Percentiles rank a stretch among this genome's conserved stretches.
phyloP scores from a whole-genome alignment of 805 yeast species.

The Zygosaccharomyces bisporus region DNA sequence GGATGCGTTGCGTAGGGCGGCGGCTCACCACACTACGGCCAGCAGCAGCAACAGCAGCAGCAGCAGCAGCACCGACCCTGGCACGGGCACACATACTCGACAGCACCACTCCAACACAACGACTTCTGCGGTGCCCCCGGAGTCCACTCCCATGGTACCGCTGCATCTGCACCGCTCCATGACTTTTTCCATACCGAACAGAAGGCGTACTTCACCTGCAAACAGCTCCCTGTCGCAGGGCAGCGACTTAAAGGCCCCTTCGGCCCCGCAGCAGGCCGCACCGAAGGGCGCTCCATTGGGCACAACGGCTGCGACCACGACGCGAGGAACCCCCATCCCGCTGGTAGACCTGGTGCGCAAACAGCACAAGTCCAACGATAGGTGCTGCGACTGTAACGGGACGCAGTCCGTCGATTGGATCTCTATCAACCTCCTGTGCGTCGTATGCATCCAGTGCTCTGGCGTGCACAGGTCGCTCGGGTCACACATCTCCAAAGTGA shows the following conservation, averaged over 20 bases:
- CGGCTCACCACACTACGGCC: not conserved
- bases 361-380: constrained; percentile 50
- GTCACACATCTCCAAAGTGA: constrained; percentile 70
- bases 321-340: constrained; percentile 1
- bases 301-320: not conserved
- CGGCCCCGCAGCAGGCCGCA: not conserved
- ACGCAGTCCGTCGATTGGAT: constrained; percentile 74
- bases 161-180: constrained; percentile 1
- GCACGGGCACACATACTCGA: not conserved
- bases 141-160: not conserved
- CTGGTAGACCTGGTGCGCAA: constrained; percentile 25
- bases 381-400: constrained; percentile 79
- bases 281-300: not conserved
- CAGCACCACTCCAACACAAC: constrained; percentile 1
- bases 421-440: constrained; percentile 65
- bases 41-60: not conserved
- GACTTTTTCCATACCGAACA: not conserved
- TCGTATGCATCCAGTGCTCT: constrained; percentile 80
- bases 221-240: not conserved
- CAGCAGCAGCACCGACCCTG: constrained; percentile 1
- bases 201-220: not conserved
- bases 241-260: not conserved
- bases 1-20: not conserved
- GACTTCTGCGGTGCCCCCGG: not conserved
- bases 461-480: constrained; percentile 88